Evolutionary conservation across 208 protist species (phyloP), one percentile per base, ranked within the genome.

Genomic region (Willaertia magna): DNA sequence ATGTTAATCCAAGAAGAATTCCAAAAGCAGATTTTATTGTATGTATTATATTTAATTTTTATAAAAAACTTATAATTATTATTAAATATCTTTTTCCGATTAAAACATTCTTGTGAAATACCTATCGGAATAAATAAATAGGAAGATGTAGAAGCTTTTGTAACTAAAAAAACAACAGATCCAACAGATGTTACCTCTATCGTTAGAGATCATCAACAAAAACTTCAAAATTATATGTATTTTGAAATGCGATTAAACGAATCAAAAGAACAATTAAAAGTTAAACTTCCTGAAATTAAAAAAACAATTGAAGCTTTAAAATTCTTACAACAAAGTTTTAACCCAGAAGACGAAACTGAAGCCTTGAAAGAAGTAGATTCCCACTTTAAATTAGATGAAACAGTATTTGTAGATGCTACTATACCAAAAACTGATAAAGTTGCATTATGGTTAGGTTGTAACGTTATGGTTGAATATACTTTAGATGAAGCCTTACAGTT

Each of bases 381-480:
- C 26, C 81, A 86, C 39, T 90, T 87, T 55, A 51, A 86, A n/a
- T 14, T 90, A 7, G 30, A 81, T 9, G 88, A 88, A 46, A 52
- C 40, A 30, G n/a, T 90, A 14, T 87, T 79, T 43, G 87, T 42
- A 52, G 39, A 88, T 30, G 86, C 88, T 18, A 46, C n/a, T 9
- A 30, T 90, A 9, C 43, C 55, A 9, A 85, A 74, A 43, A 79
- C 18, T 40, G 83, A 74, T 42, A 18, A 18, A 34, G 83, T 85
- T 59, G 74, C 74, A n/a, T 92, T 93, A 40, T 92, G 87, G 89
- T 61, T 92, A n/a, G 90, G 91, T 76, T 90, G 88, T 6, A 93
- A 93, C 86, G 86, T 92, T 1, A 94, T 94, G 92, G 88, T 94
- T 74, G 92, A 94, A 83, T 94, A 92, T 79, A 86, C 91, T 16